Conservation (phyloP, 2,329 filamentous ascomycete species). For the Emmonsia crescens region DNA sequence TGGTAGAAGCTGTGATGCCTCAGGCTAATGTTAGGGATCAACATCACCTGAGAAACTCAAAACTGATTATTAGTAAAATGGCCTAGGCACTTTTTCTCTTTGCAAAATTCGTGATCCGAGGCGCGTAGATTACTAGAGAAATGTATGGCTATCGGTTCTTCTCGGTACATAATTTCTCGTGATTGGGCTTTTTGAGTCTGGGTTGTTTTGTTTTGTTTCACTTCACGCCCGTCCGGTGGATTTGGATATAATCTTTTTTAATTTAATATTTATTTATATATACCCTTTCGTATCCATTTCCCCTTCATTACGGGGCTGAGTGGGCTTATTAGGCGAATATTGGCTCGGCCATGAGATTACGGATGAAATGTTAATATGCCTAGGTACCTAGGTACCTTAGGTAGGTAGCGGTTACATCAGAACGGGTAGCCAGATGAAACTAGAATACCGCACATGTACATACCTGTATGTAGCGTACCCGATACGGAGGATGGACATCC, state of each 20-base stretch:
- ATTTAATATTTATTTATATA: no score
- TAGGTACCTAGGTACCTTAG: no score
- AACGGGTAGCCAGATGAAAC: background rate
- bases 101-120: background rate
- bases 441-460: background rate
- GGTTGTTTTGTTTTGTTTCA: background rate
- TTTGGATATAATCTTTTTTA: no score
- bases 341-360: no score
- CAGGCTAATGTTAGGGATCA: background rate
- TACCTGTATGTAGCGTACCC: background rate
- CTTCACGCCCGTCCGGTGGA: background rate
- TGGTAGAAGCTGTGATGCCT: conserved; percentile 1
- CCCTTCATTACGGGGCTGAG: background rate
- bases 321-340: background rate
- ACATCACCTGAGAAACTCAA: background rate
- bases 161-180: background rate
- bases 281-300: background rate
- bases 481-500: background rate
- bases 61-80: background rate
- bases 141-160: background rate
- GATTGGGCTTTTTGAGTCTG: background rate
- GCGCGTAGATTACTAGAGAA: background rate
- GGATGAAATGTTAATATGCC: no score
- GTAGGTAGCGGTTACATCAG: background rate
- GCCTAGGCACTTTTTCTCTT: background rate